Base-by-base conservation (phyloP, 2,329 filamentous ascomycete species). In the Beauveria sp. region DNA sequence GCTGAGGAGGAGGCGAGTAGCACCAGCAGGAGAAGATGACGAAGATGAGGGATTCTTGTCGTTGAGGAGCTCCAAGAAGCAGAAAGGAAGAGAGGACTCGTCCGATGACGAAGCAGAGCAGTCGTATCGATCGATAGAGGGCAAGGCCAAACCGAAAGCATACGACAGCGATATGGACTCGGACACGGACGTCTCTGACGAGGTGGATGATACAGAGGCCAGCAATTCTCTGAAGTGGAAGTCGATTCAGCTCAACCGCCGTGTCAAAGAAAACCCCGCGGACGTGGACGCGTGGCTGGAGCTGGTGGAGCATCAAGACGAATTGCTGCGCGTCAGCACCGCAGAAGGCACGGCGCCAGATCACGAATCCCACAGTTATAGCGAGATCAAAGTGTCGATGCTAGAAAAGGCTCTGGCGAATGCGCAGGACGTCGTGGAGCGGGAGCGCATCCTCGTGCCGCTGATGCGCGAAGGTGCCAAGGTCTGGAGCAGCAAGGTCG, bases 361-460 rank as follows among this genome's bases (percentile, higher is more conserved):
- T 31, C 83, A 86, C 3, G 89, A 95, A 69, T 77, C 79, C 56
- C 82, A 81, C 64, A 88, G 88, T 64, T 84, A 90, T 60, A 87
- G 91, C 3, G 88, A 95, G 65, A 85, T 96, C 61, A 93, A 91
- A 66, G 76, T 96, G 2, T 86, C 88, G 2, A 84, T 96, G 64
- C 90, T 93, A 64, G 86, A 93, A 65, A 87, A 91, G 64, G 93
- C 93, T 0, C 72, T 96, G 8, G 75, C 79, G 12, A 83, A 88
- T 51, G 78, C 84, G 6, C 65, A 66, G 3, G 71, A 72, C 1
- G 73, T 76, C 1, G 67, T 76, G 42, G 80, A 81, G 48, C 81
- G 83, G 18, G 83, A 89, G 63, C 76, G 74, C 9, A 78, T 97
- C 1, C 72, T 92, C 7, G 73, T 89, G 10, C 85, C 84, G 4